Percentiles rank a stretch among this genome's conserved stretches.
These are phyloP conservation scores for Leonotis leonurus DNA, from an alignment of 257 asterid species.

Conservation along the genomic window DNA sequence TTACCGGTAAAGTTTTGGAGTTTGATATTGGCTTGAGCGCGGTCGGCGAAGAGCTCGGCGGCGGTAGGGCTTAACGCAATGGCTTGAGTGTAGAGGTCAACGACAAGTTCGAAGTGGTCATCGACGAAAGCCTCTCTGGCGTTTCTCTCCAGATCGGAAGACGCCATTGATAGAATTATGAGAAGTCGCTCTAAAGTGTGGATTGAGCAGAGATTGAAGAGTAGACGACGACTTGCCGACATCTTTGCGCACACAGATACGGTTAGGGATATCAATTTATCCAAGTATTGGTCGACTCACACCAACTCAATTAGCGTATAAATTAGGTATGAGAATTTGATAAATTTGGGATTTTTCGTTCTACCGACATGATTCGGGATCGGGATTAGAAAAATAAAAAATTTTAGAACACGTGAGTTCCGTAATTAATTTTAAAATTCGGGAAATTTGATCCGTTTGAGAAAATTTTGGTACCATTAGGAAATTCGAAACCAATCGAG, in stretches of 20 bases:
- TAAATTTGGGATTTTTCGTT: too few relatives aligned
- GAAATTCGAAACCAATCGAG: too few relatives aligned
- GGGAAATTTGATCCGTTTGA: too few relatives aligned
- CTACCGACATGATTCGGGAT: too few relatives aligned
- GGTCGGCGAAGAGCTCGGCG: conserved; percentile 79
- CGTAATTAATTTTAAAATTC: too few relatives aligned
- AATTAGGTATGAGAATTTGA: too few relatives aligned
- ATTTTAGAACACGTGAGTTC: too few relatives aligned
- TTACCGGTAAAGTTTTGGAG: conserved; percentile 68
- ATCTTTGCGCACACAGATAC: neutral
- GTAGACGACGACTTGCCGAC: conserved; percentile 4
- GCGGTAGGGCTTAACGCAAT: conserved; percentile 49
- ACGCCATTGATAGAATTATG: conserved; percentile 46
- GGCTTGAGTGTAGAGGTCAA: conserved; percentile 87
- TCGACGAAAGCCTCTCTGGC: conserved; percentile 91
- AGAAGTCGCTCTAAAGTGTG: conserved; percentile 4
- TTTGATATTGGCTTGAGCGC: conserved; percentile 88
- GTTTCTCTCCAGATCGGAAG: conserved; percentile 72
- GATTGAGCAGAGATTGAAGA: conserved; percentile 10
- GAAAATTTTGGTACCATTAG: too few relatives aligned
- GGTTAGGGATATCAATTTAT: too few relatives aligned
- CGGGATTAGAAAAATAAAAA: too few relatives aligned
- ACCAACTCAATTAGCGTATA: too few relatives aligned
- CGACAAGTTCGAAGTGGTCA: conserved; percentile 90
- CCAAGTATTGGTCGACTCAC: too few relatives aligned